Evolutionary conservation across 2,329 filamentous ascomycete species (phyloP).

Genomic region (Ophiostoma ips): DNA sequence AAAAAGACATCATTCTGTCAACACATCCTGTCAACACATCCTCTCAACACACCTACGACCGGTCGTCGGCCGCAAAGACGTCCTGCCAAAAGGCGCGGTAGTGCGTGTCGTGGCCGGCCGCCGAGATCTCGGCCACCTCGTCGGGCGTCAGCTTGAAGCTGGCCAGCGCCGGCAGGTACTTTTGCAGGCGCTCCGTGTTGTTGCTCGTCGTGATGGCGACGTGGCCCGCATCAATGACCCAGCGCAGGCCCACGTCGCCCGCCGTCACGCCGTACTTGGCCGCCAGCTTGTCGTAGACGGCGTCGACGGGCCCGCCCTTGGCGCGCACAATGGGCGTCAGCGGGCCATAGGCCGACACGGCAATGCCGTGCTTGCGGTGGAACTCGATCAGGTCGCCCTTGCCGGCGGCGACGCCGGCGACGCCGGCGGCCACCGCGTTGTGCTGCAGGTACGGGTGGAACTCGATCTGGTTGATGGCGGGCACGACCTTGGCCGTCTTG

Average conservation of each 20-base stretch:
- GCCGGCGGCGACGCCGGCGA: too few species aligned
- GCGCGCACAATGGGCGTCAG: constrained; percentile 38
- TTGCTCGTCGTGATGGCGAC: constrained; percentile 46
- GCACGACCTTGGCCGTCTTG: constrained; percentile 44
- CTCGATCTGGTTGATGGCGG: constrained; percentile 70
- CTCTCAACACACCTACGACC: constrained; percentile 2
- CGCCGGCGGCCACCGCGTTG: too few species aligned
- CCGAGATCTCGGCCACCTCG: constrained; percentile 43
- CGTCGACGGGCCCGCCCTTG: constrained; percentile 38
- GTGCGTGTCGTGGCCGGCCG: constrained; percentile 45
- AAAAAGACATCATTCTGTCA: too few species aligned
- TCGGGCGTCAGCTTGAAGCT: constrained; percentile 44
- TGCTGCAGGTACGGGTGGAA: constrained; percentile 65
- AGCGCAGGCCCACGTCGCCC: constrained; percentile 44
- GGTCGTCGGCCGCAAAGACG: constrained; percentile 38
- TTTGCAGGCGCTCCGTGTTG: constrained; percentile 41
- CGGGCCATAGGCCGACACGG: constrained; percentile 40
- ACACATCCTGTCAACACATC: neutral
- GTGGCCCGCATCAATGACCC: constrained; percentile 45
- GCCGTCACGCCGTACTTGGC: constrained; percentile 43
- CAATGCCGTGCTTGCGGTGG: constrained; percentile 43
- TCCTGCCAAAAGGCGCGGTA: constrained; percentile 44
- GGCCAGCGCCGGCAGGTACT: constrained; percentile 36
- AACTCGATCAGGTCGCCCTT: constrained; percentile 37
- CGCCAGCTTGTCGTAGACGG: constrained; percentile 34